Conservation (phyloP, 805 yeast genomes). For the Nakazawaea laoshanensis region DNA sequence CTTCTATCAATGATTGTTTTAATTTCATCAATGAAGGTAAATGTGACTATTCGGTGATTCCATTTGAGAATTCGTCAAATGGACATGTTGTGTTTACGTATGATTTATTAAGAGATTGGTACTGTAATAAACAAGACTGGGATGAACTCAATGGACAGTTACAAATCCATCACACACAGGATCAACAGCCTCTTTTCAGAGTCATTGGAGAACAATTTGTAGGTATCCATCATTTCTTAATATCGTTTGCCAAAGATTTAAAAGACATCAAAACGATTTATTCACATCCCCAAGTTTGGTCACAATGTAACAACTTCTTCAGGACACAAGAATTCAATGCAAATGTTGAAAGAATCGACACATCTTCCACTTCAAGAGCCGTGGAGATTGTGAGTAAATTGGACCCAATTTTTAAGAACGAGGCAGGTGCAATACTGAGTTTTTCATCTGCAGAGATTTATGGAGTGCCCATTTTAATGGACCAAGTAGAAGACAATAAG, state of each 20-base stretch:
- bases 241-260: slow-evolving; percentile 36
- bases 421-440: slow-evolving; percentile 68
- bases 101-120: slow-evolving; percentile 70
- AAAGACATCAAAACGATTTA: slow-evolving; percentile 47
- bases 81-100: slow-evolving; percentile 87
- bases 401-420: slow-evolving; percentile 21
- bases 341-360: slow-evolving; percentile 48
- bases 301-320: slow-evolving; percentile 67
- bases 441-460: slow-evolving; percentile 55
- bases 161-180: slow-evolving; percentile 4
- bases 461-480: slow-evolving; percentile 42
- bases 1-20: slow-evolving; percentile 56
- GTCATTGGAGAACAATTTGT: slow-evolving; percentile 79
- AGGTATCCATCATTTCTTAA: slow-evolving; percentile 69
- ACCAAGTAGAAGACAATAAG: slow-evolving; percentile 60
- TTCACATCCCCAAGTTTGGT: slow-evolving; percentile 99
- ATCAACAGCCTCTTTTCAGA: slow-evolving; percentile 28
- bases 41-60: slow-evolving; percentile 72
- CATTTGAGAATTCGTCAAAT: slow-evolving; percentile 90
- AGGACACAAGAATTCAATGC: slow-evolving; percentile 20
- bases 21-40: slow-evolving; percentile 30
- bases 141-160: slow-evolving; percentile 9
- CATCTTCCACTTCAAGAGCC: slow-evolving; percentile 78
- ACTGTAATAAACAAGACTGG: slow-evolving; percentile 16
- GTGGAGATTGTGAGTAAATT: slow-evolving; percentile 51